Percentiles rank a stretch among this genome's conserved stretches.
Evolutionary conservation across 2,329 filamentous ascomycete species (phyloP).

Genomic region (Neophaeococcomyces aloes): DNA sequence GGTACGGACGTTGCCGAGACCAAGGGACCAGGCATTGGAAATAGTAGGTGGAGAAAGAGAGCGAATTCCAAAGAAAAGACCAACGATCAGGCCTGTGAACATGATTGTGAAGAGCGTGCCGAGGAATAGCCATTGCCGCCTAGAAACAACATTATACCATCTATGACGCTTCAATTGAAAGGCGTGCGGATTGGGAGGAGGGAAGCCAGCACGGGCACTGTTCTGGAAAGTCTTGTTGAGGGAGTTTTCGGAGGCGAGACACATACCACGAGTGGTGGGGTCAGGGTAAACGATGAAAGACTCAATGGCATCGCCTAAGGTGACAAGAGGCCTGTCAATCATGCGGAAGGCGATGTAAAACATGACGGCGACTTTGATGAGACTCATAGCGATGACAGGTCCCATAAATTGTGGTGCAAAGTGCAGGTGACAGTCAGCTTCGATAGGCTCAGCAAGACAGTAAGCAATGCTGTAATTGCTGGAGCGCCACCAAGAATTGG

Average conservation of each 20-base stretch:
- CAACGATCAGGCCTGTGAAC: conserved; percentile 10
- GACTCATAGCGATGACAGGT: conserved; percentile 1
- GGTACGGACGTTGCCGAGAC: not conserved
- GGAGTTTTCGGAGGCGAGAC: conserved; percentile 14
- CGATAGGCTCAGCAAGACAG: conserved; percentile 17
- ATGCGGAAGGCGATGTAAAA: conserved; percentile 7
- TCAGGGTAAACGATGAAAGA: conserved; percentile 29
- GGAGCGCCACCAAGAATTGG: conserved; percentile 11
- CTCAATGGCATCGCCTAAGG: conserved; percentile 29
- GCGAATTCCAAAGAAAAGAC: not conserved
- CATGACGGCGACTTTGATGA: conserved; percentile 5
- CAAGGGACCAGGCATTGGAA: conserved; percentile 5
- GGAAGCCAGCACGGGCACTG: not conserved
- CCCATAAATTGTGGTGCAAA: conserved; percentile 2
- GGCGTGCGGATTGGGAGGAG: conserved; percentile 9
- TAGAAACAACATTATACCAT: conserved; percentile 14
- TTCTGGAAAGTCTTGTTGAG: not conserved
- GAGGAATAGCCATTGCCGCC: conserved; percentile 19
- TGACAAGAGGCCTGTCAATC: conserved; percentile 22
- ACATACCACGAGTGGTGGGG: conserved; percentile 18
- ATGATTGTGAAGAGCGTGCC: conserved; percentile 10
- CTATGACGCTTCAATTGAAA: conserved; percentile 11
- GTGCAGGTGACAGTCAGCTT: conserved; percentile 7
- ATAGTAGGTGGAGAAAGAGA: not conserved
- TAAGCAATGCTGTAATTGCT: conserved; percentile 17